Conservation (phyloP, 2,329 filamentous ascomycete species). For the Cladosporium sphaerospermum region DNA sequence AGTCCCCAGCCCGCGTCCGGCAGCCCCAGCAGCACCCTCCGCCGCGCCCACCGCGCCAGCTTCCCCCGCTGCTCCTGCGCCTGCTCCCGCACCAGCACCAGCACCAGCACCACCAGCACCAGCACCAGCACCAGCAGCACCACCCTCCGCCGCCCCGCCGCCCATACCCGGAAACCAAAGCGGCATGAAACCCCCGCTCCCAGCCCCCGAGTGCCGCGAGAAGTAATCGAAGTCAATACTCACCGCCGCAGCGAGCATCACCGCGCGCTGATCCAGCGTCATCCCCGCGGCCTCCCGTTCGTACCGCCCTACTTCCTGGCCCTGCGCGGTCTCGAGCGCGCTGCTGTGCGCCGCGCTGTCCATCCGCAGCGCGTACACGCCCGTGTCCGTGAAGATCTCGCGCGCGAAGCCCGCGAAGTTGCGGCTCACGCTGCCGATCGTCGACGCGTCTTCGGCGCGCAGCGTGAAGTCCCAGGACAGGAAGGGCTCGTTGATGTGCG, state of each 20-base stretch:
- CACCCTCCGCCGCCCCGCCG: conserved; percentile 26
- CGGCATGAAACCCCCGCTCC: conserved; percentile 45
- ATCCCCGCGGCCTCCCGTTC: conserved; percentile 41
- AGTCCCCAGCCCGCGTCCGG: conserved; percentile 21
- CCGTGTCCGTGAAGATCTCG: conserved; percentile 61
- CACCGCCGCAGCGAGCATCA: conserved; percentile 61
- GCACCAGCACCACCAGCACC: conserved; percentile 33
- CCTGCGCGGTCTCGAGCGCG: conserved; percentile 19
- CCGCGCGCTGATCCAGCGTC: conserved; percentile 59
- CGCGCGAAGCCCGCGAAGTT: conserved; percentile 58
- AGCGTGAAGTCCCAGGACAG: conserved; percentile 61
- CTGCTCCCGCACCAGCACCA: conserved; percentile 34
- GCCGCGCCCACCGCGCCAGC: conserved; percentile 32
- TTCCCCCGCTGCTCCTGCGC: conserved; percentile 20
- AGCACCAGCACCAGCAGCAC: conserved; percentile 32
- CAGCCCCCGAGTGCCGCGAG: conserved; percentile 50
- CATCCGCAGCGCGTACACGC: conserved; percentile 59
- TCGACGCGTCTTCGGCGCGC: conserved; percentile 41
- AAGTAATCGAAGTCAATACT: conserved; percentile 64
- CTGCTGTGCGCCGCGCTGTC: conserved; percentile 48
- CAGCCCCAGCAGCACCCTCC: conserved; percentile 28
- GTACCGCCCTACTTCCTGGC: conserved; percentile 22
- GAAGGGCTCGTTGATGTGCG: conserved; percentile 56
- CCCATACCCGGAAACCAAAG: conserved; percentile 41
- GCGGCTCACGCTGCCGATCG: conserved; percentile 58